Evolutionary conservation across 176 grass and related monocot genomes (phyloP).

Genomic region (Tillandsia fasciculata): DNA sequence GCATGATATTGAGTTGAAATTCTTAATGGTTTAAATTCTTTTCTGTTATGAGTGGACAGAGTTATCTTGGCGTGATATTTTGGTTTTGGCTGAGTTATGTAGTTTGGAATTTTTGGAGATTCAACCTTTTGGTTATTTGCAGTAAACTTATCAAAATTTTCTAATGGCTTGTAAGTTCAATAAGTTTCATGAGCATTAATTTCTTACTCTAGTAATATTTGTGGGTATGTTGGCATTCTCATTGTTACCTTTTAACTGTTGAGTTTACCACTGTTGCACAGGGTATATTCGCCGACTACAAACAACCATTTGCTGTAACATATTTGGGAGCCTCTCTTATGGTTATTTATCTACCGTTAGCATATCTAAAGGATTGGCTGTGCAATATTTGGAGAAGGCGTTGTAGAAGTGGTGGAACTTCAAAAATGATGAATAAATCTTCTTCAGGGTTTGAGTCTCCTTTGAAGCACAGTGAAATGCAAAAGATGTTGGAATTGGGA

Average conservation of each 20-base stretch:
- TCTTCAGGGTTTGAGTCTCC: conserved; percentile 44
- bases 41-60: background rate
- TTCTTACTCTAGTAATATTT: background rate
- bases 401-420: conserved; percentile 34
- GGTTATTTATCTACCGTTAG: conserved; percentile 84
- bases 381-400: conserved; percentile 33
- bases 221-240: background rate
- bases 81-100: background rate
- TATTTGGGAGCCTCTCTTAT: conserved; percentile 90
- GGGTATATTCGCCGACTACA: conserved; percentile 92
- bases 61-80: background rate
- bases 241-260: background rate
- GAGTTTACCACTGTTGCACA: conserved; percentile 24
- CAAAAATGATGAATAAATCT: conserved; percentile 45
- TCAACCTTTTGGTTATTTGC: background rate
- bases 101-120: background rate
- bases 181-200: background rate
- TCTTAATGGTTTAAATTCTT: no score
- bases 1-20: background rate
- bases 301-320: conserved; percentile 85
- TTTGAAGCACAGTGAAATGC: conserved; percentile 42
- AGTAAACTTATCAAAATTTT: background rate
- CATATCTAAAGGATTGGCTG: conserved; percentile 74
- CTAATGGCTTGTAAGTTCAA: background rate
- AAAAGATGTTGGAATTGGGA: conserved; percentile 88